Conservation (phyloP, 345 rosid genomes). For the Camelina laxa region DNA sequence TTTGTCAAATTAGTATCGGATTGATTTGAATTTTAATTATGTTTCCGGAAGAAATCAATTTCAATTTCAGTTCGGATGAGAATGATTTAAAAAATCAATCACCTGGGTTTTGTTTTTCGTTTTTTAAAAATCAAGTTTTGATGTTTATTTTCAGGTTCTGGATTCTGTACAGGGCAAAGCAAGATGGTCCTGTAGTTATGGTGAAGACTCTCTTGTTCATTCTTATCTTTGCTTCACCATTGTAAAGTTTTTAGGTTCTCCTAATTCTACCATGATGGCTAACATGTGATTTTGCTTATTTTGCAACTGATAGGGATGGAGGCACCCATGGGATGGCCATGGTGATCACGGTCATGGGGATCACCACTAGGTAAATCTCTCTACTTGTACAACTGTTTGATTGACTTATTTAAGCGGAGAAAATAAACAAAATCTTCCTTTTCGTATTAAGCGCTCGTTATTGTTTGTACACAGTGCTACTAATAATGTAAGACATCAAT, state of each 20-base stretch:
- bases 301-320: conserved; percentile 71
- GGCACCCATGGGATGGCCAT: conserved; percentile 99
- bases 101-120: too few species aligned
- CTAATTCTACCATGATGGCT: conserved; percentile 8
- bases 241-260: background rate
- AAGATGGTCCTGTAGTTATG: conserved; percentile 95
- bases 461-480: too few species aligned
- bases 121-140: background rate
- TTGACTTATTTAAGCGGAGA: background rate
- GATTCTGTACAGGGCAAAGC: conserved; percentile 92
- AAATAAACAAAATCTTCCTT: too few species aligned
- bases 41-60: background rate
- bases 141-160: conserved; percentile 75
- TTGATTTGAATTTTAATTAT: background rate
- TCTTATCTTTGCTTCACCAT: background rate
- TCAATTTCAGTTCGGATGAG: background rate
- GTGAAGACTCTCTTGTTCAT: conserved; percentile 45
- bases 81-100: background rate
- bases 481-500: background rate
- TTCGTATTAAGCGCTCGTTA: background rate
- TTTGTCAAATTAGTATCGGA: background rate
- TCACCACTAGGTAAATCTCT: conserved; percentile 64
- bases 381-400: background rate
- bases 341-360: conserved; percentile 79
- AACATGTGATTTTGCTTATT: conserved; percentile 6